Evolutionary conservation across 2,329 filamentous ascomycete genomes (phyloP).

Genomic region (Trichoderma polysporum): DNA sequence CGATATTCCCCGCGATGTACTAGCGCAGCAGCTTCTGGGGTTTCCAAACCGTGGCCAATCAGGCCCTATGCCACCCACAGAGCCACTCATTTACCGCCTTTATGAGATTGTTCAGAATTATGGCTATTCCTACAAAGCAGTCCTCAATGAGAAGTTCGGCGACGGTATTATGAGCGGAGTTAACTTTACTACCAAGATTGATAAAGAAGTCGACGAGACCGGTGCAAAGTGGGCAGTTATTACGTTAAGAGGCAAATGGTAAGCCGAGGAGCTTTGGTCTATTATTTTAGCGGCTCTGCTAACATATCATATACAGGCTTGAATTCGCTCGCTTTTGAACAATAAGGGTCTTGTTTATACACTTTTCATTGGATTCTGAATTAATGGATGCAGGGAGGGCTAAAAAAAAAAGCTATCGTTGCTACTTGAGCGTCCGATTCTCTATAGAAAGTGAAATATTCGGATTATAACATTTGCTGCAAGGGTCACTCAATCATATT

Average conservation of each 20-base stretch:
- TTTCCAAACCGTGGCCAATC: not conserved
- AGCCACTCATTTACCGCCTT: not conserved
- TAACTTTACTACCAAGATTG: not conserved
- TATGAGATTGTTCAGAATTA: not conserved
- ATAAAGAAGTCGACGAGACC: not conserved
- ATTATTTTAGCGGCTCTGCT: not conserved
- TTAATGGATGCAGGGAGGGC: no score
- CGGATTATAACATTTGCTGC: not conserved
- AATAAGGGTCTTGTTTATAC: not conserved
- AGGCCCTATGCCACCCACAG: not conserved
- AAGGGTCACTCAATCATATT: not conserved
- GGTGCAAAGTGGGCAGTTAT: conserved; percentile 2
- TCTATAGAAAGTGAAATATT: not conserved
- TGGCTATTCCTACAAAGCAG: not conserved
- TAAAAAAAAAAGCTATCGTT: not conserved
- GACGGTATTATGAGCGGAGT: conserved; percentile 1
- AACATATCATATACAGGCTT: not conserved
- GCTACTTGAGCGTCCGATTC: not conserved
- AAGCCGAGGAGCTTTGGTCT: not conserved
- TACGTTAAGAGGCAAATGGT: conserved; percentile 4
- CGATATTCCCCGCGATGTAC: not conserved
- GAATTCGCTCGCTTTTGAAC: not conserved
- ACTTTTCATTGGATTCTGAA: not conserved
- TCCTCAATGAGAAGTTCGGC: conserved; percentile 6
- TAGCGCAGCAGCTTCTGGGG: not conserved